Evolutionary conservation across 345 rosid genomes (phyloP).

Genomic region (Combretum micranthum): DNA sequence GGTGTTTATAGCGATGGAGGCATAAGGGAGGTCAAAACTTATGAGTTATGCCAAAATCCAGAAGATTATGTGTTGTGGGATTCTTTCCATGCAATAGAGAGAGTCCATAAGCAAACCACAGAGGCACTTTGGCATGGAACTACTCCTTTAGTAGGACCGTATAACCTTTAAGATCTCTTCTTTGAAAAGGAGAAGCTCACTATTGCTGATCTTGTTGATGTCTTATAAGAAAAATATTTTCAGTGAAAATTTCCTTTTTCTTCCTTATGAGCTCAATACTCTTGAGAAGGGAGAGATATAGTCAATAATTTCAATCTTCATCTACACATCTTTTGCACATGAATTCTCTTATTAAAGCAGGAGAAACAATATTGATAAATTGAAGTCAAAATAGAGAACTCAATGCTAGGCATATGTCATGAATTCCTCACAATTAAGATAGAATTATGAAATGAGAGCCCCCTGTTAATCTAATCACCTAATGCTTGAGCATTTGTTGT

Average conservation of each 20-base stretch:
- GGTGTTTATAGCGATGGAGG: constrained; percentile 37
- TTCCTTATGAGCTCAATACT: no score
- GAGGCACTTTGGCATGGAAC: constrained; percentile 22
- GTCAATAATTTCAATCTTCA: no score
- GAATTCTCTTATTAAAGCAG: no score
- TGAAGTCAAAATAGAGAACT: no score
- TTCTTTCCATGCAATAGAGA: constrained; percentile 44
- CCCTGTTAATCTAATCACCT: no score
- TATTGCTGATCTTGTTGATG: constrained; percentile 34
- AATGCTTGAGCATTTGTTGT: no score
- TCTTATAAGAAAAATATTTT: constrained; percentile 10
- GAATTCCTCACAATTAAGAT: no score
- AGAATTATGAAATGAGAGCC: no score
- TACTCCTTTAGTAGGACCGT: constrained; percentile 21
- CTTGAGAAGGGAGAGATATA: no score
- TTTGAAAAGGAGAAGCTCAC: constrained; percentile 16
- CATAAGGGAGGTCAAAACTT: constrained; percentile 14
- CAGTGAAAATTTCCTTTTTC: background rate
- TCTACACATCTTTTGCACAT: no score
- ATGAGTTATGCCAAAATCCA: constrained; percentile 25
- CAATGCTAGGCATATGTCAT: no score
- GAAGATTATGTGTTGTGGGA: constrained; percentile 45
- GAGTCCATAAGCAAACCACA: constrained; percentile 32
- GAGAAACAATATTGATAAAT: no score
- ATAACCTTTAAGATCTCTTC: constrained; percentile 29